These are phyloP conservation scores for Dactylella cylindrospora DNA, from an alignment of 2,329 filamentous ascomycete species.

Conservation along the genomic window DNA sequence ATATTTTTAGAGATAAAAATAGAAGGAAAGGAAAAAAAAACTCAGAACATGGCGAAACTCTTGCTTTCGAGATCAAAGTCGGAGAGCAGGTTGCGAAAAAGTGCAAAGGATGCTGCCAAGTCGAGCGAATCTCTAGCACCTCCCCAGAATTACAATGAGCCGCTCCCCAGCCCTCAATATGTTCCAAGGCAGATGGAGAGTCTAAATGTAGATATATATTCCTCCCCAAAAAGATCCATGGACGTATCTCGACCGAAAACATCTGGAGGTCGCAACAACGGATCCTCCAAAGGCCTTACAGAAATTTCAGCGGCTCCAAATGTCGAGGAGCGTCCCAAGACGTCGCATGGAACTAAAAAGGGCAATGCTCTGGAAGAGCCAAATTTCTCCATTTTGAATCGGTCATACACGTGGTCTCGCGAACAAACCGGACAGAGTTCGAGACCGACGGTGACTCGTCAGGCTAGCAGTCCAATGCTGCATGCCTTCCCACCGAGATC, in stretches of 20 bases:
- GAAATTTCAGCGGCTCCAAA: neutral
- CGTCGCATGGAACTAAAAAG: conserved; percentile 32
- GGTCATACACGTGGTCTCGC: conserved; percentile 38
- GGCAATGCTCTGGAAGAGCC: conserved; percentile 25
- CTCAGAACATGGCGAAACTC: conserved; percentile 42
- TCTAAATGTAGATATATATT: conserved; percentile 13
- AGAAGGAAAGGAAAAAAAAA: neutral
- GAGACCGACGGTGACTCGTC: conserved; percentile 5
- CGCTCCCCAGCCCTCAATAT: conserved; percentile 17
- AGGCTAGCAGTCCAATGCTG: conserved; percentile 27
- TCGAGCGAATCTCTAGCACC: conserved; percentile 20
- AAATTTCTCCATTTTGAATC: conserved; percentile 34
- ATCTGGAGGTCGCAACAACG: conserved; percentile 6
- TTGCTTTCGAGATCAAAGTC: conserved; percentile 40
- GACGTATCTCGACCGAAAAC: conserved; percentile 32
- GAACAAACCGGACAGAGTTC: conserved; percentile 8
- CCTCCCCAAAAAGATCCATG: conserved; percentile 21
- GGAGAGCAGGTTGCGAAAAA: conserved; percentile 22
- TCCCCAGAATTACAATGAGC: conserved; percentile 23
- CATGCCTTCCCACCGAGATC: conserved; percentile 34
- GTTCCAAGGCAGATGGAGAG: conserved; percentile 17
- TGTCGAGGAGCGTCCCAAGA: conserved; percentile 30
- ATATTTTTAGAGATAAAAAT: too few relatives aligned
- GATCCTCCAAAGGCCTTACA: neutral
- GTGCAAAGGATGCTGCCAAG: conserved; percentile 26